Evolutionary conservation across 2,329 filamentous ascomycete species (phyloP).

Genomic region (Aureobasidium melanogenum): DNA sequence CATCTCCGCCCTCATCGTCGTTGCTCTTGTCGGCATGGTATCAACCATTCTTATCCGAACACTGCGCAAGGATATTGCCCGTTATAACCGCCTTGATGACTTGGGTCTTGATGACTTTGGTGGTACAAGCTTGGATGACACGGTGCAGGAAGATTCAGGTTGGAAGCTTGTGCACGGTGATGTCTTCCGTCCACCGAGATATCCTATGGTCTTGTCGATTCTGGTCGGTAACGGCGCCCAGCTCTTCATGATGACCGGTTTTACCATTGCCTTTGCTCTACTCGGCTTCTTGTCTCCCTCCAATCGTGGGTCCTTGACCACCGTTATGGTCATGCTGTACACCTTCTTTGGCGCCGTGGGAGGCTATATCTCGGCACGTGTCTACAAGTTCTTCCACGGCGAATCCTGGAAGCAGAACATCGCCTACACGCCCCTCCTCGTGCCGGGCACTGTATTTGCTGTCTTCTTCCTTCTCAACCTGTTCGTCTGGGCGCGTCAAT

Average conservation of each 20-base stretch:
- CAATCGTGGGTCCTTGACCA: constrained; percentile 87
- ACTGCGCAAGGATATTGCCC: constrained; percentile 86
- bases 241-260: constrained; percentile 93
- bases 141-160: constrained; percentile 92
- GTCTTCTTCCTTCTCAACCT: constrained; percentile 91
- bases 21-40: constrained; percentile 85
- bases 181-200: constrained; percentile 81
- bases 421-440: constrained; percentile 71
- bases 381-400: constrained; percentile 91
- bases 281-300: constrained; percentile 92
- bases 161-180: constrained; percentile 99
- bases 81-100: constrained; percentile 90
- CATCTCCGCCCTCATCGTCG: constrained; percentile 89
- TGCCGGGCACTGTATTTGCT: constrained; percentile 78
- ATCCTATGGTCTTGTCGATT: constrained; percentile 75
- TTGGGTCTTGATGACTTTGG: constrained; percentile 85
- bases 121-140: constrained; percentile 71
- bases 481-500: constrained; percentile 89
- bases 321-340: constrained; percentile 87
- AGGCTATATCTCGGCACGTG: constrained; percentile 77
- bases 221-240: constrained; percentile 90
- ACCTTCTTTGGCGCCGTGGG: constrained; percentile 87
- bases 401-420: constrained; percentile 95
- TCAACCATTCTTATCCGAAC: constrained; percentile 85
- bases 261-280: constrained; percentile 87